Conservation (phyloP, 352 stramenopile species). For the Phytophthora pini region DNA sequence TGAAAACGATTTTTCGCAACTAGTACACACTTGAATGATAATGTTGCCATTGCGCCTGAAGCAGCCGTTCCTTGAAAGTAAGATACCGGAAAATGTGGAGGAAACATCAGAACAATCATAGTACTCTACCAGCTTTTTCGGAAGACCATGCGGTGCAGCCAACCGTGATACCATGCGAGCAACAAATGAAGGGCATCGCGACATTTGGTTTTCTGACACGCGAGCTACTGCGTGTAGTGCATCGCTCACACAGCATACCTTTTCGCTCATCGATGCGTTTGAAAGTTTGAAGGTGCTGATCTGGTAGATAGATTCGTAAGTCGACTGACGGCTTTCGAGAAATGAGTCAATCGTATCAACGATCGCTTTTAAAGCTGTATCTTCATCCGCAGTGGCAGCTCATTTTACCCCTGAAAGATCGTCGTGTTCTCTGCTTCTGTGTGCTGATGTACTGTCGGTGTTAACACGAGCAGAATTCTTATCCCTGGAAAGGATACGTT, state of each 20-base stretch:
- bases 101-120: constrained; percentile 3
- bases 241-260: constrained; percentile 3
- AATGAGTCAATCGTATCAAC: background rate
- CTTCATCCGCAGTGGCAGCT: background rate
- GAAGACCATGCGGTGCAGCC: background rate
- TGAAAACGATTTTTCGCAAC: background rate
- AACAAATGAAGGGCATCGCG: background rate
- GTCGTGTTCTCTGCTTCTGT: too few relatives aligned
- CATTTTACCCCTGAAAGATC: background rate
- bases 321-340: background rate
- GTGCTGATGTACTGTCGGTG: too few relatives aligned
- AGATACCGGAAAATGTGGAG: background rate
- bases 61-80: background rate
- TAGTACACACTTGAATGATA: background rate
- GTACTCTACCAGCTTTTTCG: background rate
- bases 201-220: background rate
- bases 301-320: background rate
- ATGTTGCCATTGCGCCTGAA: background rate
- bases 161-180: background rate
- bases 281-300: background rate
- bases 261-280: background rate
- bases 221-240: background rate
- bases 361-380: background rate
- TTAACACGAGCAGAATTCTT: too few relatives aligned
- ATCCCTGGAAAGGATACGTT: too few relatives aligned